phyloP scores from a whole-genome alignment of 2,329 filamentous ascomycete genomes.

The Aureobasidium musti region DNA sequence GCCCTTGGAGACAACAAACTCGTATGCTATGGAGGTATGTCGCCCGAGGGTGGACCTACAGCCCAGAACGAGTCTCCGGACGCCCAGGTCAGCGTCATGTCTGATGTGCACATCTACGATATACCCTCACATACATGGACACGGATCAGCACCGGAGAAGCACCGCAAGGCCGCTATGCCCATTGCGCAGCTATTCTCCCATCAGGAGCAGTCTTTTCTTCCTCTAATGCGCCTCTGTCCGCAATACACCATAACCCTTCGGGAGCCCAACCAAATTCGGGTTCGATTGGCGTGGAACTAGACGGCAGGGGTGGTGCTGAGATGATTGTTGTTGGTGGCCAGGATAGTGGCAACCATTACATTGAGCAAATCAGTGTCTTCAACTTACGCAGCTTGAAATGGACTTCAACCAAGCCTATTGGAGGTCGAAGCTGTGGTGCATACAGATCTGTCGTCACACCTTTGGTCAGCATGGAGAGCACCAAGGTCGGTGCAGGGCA shows the following conservation, averaged over 20 bases:
- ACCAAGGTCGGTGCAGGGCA: constrained; percentile 65
- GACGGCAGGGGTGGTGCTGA: constrained; percentile 91
- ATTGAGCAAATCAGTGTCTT: constrained; percentile 99
- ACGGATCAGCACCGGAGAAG: constrained; percentile 69
- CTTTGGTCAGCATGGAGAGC: constrained; percentile 67
- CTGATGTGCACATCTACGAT: constrained; percentile 95
- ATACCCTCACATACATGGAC: constrained; percentile 82
- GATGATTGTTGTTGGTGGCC: constrained; percentile 95
- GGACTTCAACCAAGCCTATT: constrained; percentile 84
- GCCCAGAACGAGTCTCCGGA: constrained; percentile 36
- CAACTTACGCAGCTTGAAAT: constrained; percentile 91
- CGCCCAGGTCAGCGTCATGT: constrained; percentile 80
- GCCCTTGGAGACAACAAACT: constrained; percentile 91
- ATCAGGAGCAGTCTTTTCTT: constrained; percentile 84
- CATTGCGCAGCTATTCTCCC: constrained; percentile 93
- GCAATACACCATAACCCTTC: constrained; percentile 88
- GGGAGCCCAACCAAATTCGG: constrained; percentile 80
- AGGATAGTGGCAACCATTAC: constrained; percentile 97
- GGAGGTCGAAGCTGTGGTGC: constrained; percentile 87
- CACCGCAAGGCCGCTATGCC: constrained; percentile 91
- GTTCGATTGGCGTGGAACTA: constrained; percentile 81
- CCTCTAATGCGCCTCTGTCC: constrained; percentile 77
- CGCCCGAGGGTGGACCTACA: constrained; percentile 79
- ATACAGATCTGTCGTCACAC: constrained; percentile 92
- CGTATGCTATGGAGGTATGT: constrained; percentile 99